A percentile compares a stretch with the other conserved stretches of the same genome.
Conservation (phyloP, 768 basidiomycete species). For the Termitomyces sp. region DNA sequence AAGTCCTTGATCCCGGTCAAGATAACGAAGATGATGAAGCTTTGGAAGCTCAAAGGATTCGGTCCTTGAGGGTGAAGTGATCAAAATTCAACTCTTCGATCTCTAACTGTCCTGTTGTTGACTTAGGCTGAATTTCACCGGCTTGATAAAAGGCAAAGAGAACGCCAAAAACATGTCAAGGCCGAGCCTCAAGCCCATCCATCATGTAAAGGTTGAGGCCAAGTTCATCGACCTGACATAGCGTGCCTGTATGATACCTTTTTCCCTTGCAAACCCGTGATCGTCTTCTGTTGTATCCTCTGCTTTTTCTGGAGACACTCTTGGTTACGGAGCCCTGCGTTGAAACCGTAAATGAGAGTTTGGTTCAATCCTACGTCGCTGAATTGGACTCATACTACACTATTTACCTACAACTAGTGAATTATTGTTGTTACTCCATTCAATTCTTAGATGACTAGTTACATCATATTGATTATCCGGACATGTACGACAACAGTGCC, state of each 20-base stretch:
- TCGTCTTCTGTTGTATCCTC: background rate
- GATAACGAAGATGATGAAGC: background rate
- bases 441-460: too few species aligned
- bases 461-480: too few species aligned
- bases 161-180: background rate
- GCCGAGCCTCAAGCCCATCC: background rate
- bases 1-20: background rate
- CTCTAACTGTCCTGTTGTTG: background rate
- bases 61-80: background rate
- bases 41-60: background rate
- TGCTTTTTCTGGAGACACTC: background rate
- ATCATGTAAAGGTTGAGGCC: background rate
- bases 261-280: background rate
- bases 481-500: too few species aligned
- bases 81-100: background rate
- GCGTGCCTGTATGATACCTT: background rate
- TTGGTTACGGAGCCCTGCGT: too few species aligned
- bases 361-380: too few species aligned
- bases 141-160: background rate
- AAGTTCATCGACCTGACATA: background rate
- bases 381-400: background rate
- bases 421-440: too few species aligned
- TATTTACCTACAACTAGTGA: too few species aligned
- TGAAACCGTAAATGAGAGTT: too few species aligned
- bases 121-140: background rate